These are phyloP conservation scores for Sanchytrium tribonematis DNA, from an alignment of 371 early-diverging fungal species.

Conservation along the genomic window DNA sequence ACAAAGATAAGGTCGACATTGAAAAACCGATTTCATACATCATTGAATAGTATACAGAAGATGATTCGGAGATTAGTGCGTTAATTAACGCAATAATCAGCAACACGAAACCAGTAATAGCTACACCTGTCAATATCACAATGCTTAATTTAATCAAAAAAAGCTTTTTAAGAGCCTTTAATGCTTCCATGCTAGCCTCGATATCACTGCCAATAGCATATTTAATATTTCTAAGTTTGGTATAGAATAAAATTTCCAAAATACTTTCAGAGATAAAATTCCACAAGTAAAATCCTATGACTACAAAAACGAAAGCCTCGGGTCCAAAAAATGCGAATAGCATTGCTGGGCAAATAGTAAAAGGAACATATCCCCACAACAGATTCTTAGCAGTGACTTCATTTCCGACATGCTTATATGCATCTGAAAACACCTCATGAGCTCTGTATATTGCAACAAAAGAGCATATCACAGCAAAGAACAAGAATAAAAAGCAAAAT, in stretches of 20 bases:
- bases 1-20: too few relatives aligned
- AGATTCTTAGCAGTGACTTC: background rate
- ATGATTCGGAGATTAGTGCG: too few relatives aligned
- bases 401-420: background rate
- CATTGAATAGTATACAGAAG: too few relatives aligned
- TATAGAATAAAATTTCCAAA: background rate
- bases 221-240: background rate
- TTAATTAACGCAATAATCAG: too few relatives aligned
- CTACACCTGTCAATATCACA: too few relatives aligned
- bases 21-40: too few relatives aligned
- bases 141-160: background rate
- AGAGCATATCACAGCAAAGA: too few relatives aligned
- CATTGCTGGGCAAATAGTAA: background rate
- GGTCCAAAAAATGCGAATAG: background rate
- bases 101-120: too few relatives aligned
- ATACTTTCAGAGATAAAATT: background rate
- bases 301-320: background rate
- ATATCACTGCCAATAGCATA: background rate
- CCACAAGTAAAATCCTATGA: background rate
- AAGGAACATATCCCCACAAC: background rate
- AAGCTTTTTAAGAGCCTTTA: background rate
- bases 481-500: too few relatives aligned
- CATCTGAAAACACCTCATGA: background rate
- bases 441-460: too few relatives aligned
- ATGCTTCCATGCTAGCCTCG: background rate